A percentile compares a stretch with the other conserved stretches of the same genome.
phyloP scores from a whole-genome alignment of 495 filamentous ascomycete species.

The Daldinia concentrica region DNA sequence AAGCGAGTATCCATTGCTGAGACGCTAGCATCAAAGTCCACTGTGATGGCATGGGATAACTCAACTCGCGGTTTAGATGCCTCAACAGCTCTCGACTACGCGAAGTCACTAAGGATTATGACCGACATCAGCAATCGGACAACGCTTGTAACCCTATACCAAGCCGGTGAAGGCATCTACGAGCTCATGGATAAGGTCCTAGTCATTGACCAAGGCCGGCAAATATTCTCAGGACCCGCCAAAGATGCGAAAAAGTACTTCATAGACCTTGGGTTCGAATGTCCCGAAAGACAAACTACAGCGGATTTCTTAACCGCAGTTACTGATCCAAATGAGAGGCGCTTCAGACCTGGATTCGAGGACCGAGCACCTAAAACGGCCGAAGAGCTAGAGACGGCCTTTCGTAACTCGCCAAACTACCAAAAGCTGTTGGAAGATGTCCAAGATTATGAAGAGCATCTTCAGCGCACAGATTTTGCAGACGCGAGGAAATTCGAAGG shows the following conservation, averaged over 20 bases:
- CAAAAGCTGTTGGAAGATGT: slow-evolving; percentile 61
- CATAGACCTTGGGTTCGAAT: slow-evolving; percentile 66
- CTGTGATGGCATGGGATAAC: slow-evolving; percentile 71
- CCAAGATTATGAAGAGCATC: slow-evolving; percentile 54
- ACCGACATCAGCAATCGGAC: slow-evolving; percentile 83
- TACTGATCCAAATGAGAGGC: slow-evolving; percentile 73
- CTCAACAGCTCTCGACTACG: slow-evolving; percentile 81
- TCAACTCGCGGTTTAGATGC: slow-evolving; percentile 84
- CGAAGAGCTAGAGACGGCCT: slow-evolving; percentile 74
- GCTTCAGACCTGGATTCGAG: slow-evolving; percentile 69
- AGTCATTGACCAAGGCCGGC: slow-evolving; percentile 73
- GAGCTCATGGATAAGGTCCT: slow-evolving; percentile 79
- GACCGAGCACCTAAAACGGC: slow-evolving; percentile 74
- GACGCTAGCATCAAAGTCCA: slow-evolving; percentile 56
- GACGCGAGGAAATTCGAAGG: slow-evolving; percentile 76
- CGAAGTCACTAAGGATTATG: slow-evolving; percentile 79
- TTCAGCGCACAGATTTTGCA: slow-evolving; percentile 58
- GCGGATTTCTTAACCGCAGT: slow-evolving; percentile 81
- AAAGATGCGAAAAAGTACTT: slow-evolving; percentile 71
- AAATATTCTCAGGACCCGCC: slow-evolving; percentile 74
- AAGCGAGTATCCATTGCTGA: slow-evolving; percentile 68
- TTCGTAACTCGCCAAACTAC: slow-evolving; percentile 64
- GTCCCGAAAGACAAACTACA: slow-evolving; percentile 67
- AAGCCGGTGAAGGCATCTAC: slow-evolving; percentile 85
- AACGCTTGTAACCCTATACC: slow-evolving; percentile 84